Evolutionary conservation across 1,139 yeast species (phyloP).

Genomic region (Nadsonia starkeyi-henricii): DNA sequence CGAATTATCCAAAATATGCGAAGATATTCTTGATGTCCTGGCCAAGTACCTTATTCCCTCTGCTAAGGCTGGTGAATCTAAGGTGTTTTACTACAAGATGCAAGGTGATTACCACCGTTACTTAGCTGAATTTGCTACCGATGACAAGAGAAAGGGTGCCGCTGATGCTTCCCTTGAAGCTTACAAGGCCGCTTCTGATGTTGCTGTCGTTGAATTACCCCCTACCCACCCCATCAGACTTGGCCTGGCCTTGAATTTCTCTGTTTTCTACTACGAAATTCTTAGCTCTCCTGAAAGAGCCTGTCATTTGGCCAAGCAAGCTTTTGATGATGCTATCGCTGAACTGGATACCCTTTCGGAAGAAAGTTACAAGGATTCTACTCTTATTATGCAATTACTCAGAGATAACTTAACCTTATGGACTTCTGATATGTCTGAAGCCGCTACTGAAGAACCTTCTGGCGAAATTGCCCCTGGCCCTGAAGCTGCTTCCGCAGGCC

Average conservation of each 20-base stretch:
- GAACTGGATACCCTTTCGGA: conserved; percentile 95
- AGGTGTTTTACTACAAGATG: conserved; percentile 98
- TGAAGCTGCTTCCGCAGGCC: conserved; percentile 9
- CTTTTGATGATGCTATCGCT: conserved; percentile 97
- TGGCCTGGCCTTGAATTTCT: conserved; percentile 94
- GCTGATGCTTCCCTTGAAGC: conserved; percentile 90
- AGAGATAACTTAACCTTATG: conserved; percentile 97
- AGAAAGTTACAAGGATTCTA: conserved; percentile 96
- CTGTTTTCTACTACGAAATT: conserved; percentile 96
- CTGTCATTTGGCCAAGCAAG: conserved; percentile 96
- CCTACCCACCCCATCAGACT: conserved; percentile 98
- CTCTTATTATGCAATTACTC: conserved; percentile 95
- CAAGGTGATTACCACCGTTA: conserved; percentile 99
- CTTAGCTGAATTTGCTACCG: conserved; percentile 88
- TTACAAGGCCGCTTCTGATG: conserved; percentile 89
- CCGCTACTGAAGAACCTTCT: conserved; percentile 41
- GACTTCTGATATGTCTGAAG: conserved; percentile 93
- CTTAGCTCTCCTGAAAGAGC: conserved; percentile 97
- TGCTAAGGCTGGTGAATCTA: conserved; percentile 93
- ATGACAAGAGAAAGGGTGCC: conserved; percentile 85
- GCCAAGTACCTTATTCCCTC: conserved; percentile 82
- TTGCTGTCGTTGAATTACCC: conserved; percentile 91
- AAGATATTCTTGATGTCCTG: conserved; percentile 79
- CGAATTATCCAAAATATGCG: conserved; percentile 88
- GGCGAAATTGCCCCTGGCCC: not conserved